Conservation (phyloP, 306 rosid species). For the Carpinus fangiana region DNA sequence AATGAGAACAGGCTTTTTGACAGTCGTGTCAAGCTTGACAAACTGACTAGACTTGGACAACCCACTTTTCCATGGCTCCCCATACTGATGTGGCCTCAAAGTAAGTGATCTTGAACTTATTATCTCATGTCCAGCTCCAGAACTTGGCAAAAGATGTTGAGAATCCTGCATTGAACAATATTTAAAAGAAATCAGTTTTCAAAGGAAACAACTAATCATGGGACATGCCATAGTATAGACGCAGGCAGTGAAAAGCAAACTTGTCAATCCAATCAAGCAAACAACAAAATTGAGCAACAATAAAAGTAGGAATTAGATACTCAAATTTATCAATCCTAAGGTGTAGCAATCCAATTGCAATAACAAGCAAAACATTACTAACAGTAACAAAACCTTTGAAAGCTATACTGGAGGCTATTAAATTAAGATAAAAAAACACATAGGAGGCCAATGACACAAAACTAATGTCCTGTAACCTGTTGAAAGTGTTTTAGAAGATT, state of each 20-base stretch:
- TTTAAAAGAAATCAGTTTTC: neutral
- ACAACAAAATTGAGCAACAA: neutral
- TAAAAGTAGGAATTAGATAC: neutral
- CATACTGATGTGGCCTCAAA: constrained; percentile 36
- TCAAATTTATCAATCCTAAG: neutral
- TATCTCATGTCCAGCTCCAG: constrained; percentile 43
- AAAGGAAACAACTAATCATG: constrained; percentile 4
- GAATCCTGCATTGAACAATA: constrained; percentile 47
- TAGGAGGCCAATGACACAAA: neutral
- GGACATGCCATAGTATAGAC: neutral
- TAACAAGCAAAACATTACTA: neutral
- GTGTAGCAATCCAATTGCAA: neutral
- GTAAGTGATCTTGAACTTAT: constrained; percentile 50
- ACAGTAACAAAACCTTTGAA: neutral
- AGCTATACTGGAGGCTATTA: neutral
- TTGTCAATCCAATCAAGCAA: neutral
- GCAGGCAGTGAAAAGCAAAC: neutral
- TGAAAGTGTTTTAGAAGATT: neutral
- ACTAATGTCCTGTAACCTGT: neutral
- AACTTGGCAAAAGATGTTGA: constrained; percentile 44
- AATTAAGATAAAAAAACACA: neutral
- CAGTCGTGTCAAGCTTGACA: constrained; percentile 38
- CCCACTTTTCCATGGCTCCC: constrained; percentile 48
- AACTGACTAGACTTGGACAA: constrained; percentile 38
- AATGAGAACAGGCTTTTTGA: constrained; percentile 40